Percentiles rank a stretch among this genome's conserved stretches.
phyloP scores from a whole-genome alignment of 164 flowering plant genomes.

The Stephania cephalantha region DNA sequence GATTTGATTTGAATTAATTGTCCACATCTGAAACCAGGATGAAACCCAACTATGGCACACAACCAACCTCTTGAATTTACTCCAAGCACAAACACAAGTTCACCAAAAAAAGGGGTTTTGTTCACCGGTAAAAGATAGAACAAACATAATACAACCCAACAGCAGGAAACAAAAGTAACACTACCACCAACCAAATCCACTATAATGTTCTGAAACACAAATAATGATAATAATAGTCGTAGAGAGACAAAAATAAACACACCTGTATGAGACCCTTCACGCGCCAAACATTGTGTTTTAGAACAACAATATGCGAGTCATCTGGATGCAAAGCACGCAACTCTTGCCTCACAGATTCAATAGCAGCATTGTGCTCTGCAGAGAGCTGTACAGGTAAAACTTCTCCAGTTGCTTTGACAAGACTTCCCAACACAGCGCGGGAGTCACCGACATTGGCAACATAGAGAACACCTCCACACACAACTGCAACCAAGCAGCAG shows the following conservation, averaged over 20 bases:
- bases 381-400: conserved; percentile 60
- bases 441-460: conserved; percentile 81
- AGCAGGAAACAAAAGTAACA: background rate
- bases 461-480: conserved; percentile 59
- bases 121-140: background rate
- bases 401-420: conserved; percentile 64
- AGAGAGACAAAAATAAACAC: background rate
- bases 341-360: conserved; percentile 75
- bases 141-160: background rate
- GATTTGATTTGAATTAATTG: background rate
- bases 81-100: background rate
- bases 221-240: background rate
- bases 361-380: conserved; percentile 57
- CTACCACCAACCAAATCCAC: background rate
- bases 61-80: background rate
- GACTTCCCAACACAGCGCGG: conserved; percentile 71
- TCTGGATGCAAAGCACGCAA: conserved; percentile 64
- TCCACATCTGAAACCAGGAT: background rate
- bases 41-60: background rate
- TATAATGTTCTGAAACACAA: background rate
- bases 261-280: conserved; percentile 89
- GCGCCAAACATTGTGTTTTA: conserved; percentile 88
- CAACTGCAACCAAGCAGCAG: conserved; percentile 66
- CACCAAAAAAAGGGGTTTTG: background rate
- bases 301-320: conserved; percentile 67